phyloP scores from a whole-genome alignment of 1,284 basidiomycete species.

The Papiliotrema fonsecae region DNA sequence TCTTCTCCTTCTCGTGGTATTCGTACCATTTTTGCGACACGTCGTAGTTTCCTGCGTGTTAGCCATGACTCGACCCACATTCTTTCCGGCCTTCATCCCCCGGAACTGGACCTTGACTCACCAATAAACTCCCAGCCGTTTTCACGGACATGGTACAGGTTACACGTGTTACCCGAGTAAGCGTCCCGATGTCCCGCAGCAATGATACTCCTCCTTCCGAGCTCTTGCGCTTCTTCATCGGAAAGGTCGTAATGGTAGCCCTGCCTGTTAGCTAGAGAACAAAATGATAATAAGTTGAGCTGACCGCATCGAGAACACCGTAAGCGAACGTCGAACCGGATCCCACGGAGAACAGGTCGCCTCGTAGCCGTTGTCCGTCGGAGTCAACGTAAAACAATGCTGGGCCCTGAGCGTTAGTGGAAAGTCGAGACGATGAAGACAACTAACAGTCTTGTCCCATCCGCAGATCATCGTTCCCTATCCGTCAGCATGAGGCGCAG shows the following conservation, averaged over 20 bases:
- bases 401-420: slow-evolving; percentile 64
- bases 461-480: slow-evolving; percentile 99
- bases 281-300: slow-evolving; percentile 1
- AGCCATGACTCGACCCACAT: neutral
- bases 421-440: neutral
- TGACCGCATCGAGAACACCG: slow-evolving; percentile 86
- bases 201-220: slow-evolving; percentile 90
- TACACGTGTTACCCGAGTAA: slow-evolving; percentile 94
- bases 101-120: slow-evolving; percentile 46
- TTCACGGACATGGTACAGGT: slow-evolving; percentile 92
- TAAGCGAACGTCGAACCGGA: slow-evolving; percentile 98
- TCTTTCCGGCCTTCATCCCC: neutral
- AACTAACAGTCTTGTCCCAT: slow-evolving; percentile 93
- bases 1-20: slow-evolving; percentile 47
- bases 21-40: slow-evolving; percentile 49
- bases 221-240: slow-evolving; percentile 91
- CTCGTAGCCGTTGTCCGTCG: slow-evolving; percentile 91
- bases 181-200: slow-evolving; percentile 97
- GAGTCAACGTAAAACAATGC: slow-evolving; percentile 97
- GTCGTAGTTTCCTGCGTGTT: slow-evolving; percentile 45
- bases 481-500: neutral
- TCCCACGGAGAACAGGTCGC: slow-evolving; percentile 95
- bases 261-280: slow-evolving; percentile 22
- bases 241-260: slow-evolving; percentile 91
- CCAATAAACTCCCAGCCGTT: slow-evolving; percentile 91